Conservation (phyloP, 257 asterid genomes). For the Nicotiana tabacum region DNA sequence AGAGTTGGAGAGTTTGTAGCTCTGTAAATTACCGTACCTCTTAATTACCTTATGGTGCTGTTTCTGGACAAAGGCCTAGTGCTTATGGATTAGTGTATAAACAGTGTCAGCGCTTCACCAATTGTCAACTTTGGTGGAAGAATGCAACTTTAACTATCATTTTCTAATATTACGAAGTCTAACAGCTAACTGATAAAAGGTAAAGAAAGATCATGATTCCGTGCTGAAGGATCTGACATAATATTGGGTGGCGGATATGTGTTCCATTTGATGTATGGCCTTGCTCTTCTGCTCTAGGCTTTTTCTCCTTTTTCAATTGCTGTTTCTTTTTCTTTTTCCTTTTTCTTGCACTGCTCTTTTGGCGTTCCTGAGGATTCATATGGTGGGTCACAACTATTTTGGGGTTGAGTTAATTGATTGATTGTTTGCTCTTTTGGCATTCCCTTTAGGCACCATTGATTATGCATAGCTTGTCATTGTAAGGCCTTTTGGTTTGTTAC, state of each 20-base stretch:
- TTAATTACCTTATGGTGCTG: neutral
- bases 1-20: neutral
- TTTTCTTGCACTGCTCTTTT: neutral
- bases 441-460: neutral
- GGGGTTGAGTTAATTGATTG: neutral
- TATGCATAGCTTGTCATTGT: neutral
- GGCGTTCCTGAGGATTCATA: too few species aligned
- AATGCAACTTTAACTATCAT: neutral
- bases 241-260: neutral
- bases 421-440: neutral
- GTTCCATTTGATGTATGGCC: neutral
- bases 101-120: neutral
- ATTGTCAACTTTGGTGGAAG: neutral
- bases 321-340: neutral
- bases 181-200: neutral
- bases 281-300: neutral
- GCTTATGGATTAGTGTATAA: neutral
- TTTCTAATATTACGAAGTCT: neutral
- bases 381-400: too few species aligned
- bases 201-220: neutral
- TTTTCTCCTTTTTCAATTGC: neutral
- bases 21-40: neutral
- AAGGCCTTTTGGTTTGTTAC: neutral
- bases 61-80: neutral
- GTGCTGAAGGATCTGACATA: neutral